phyloP scores from a whole-genome alignment of 2,329 filamentous ascomycete genomes.

The Grosmannia penicillata region DNA sequence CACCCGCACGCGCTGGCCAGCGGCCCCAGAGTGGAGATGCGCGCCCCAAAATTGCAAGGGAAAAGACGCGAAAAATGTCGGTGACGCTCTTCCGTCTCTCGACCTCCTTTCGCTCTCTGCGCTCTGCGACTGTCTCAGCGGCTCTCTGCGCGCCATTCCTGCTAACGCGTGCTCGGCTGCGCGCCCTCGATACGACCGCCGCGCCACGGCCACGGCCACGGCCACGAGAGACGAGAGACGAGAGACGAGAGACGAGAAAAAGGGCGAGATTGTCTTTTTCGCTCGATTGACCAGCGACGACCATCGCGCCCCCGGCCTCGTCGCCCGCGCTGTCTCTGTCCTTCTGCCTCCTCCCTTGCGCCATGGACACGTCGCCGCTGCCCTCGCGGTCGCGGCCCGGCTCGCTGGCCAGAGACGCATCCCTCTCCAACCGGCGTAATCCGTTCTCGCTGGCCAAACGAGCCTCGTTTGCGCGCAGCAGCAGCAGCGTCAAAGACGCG shows the following conservation, averaged over 20 bases:
- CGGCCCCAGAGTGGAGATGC: not conserved
- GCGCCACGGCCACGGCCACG: too few relatives aligned
- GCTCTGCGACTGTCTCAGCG: too few relatives aligned
- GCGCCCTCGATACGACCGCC: too few relatives aligned
- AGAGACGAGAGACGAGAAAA: too few relatives aligned
- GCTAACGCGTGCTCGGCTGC: too few relatives aligned
- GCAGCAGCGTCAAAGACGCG: not conserved
- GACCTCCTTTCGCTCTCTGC: too few relatives aligned
- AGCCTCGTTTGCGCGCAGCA: slow-evolving; percentile 1
- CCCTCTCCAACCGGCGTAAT: slow-evolving; percentile 3
- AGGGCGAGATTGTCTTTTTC: too few relatives aligned
- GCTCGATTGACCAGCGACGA: too few relatives aligned
- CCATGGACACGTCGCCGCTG: slow-evolving; percentile 9
- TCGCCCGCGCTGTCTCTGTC: not conserved
- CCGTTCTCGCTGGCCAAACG: slow-evolving; percentile 7
- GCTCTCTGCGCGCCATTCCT: too few relatives aligned
- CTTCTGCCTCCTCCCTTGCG: not conserved
- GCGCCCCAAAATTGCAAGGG: not conserved
- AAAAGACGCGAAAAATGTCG: not conserved
- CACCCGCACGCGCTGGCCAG: not conserved
- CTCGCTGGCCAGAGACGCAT: not conserved
- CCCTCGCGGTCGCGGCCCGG: slow-evolving; percentile 5
- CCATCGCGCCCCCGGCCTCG: too few relatives aligned
- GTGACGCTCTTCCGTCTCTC: not conserved
- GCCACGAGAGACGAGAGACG: too few relatives aligned